These are phyloP conservation scores for Jaapia argillacea DNA, from an alignment of 768 basidiomycete genomes.

Conservation along the genomic window DNA sequence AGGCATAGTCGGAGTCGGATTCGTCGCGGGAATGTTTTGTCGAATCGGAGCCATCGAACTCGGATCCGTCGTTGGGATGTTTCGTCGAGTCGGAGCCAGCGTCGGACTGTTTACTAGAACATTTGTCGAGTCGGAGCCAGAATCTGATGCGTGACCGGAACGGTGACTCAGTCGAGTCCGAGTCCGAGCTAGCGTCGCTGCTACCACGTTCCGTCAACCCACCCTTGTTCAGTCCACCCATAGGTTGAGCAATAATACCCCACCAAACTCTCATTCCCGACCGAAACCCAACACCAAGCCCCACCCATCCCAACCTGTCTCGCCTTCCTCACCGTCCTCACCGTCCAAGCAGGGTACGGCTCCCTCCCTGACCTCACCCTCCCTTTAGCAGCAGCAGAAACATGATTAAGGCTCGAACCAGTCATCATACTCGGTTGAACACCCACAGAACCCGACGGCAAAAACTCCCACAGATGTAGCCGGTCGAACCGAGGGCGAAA, in stretches of 20 bases:
- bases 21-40: constrained; percentile 70
- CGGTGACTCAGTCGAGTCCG: constrained; percentile 77
- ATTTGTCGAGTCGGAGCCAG: constrained; percentile 66
- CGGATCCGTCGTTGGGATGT: no score
- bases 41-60: no score
- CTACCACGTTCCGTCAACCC: constrained; percentile 37
- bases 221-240: neutral
- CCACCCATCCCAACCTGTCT: neutral
- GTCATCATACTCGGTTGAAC: no score
- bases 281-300: neutral
- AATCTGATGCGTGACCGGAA: constrained; percentile 91
- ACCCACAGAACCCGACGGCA: no score
- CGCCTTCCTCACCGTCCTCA: neutral
- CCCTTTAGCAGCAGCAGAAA: no score
- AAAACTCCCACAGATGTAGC: no score
- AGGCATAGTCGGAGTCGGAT: constrained; percentile 63
- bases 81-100: no score
- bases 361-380: no score
- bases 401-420: no score
- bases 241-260: neutral
- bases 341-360: neutral
- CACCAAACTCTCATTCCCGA: neutral
- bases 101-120: constrained; percentile 67
- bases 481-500: no score
- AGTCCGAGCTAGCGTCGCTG: constrained; percentile 81